phyloP scores from a whole-genome alignment of 495 filamentous ascomycete genomes.

The Xylaria cubensis region DNA sequence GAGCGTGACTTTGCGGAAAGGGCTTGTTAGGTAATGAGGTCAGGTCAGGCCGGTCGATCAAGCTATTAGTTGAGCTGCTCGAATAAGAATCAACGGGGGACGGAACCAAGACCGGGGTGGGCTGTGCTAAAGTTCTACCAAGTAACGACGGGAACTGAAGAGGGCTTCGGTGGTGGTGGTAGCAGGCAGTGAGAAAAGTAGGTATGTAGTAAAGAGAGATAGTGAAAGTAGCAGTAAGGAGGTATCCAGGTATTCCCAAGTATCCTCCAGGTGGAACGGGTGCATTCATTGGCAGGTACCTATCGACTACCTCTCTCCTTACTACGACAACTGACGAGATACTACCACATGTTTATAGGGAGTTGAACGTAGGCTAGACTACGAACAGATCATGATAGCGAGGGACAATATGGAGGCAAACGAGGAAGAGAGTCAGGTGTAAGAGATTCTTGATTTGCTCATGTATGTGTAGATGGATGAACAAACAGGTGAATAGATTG shows the following conservation, averaged over 20 bases:
- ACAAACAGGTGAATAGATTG: not conserved
- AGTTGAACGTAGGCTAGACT: not conserved
- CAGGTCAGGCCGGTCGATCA: conserved; percentile 29
- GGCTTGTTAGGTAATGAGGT: conserved; percentile 31
- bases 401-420: conserved; percentile 10
- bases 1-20: conserved; percentile 31
- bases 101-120: conserved; percentile 20
- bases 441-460: conserved; percentile 3
- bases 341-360: conserved; percentile 12
- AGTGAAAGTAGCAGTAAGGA: not conserved
- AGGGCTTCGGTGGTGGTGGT: conserved; percentile 12
- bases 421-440: not conserved
- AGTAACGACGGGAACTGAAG: conserved; percentile 25
- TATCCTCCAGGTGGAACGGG: not conserved
- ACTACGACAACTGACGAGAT: conserved; percentile 16
- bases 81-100: conserved; percentile 29
- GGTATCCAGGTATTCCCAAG: conserved; percentile 15
- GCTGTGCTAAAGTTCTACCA: conserved; percentile 29
- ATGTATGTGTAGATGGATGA: conserved; percentile 2
- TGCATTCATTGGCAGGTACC: conserved; percentile 16
- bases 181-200: no score
- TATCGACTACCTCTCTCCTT: conserved; percentile 17
- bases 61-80: conserved; percentile 29
- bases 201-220: no score
- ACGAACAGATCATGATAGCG: not conserved